Percentiles rank a stretch among this genome's conserved stretches.
phyloP scores from a whole-genome alignment of 306 rosid genomes.

The Arachis hypogaea region DNA sequence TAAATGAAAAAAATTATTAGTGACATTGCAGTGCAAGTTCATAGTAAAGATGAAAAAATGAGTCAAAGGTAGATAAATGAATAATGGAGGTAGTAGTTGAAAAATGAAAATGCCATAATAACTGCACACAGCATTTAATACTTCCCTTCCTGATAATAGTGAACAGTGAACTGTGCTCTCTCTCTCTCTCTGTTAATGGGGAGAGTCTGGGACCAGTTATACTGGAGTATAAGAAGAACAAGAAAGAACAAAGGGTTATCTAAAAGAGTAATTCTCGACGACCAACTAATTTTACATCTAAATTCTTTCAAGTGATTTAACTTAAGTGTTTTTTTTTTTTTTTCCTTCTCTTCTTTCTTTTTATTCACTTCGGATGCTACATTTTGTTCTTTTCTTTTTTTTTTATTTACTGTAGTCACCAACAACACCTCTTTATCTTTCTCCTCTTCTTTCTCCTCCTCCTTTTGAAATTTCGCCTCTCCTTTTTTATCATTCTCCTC shows the following conservation, averaged over 20 bases:
- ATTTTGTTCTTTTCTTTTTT: too few species aligned
- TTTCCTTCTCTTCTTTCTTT: too few species aligned
- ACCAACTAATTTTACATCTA: too few species aligned
- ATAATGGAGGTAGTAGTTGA: constrained; percentile 49
- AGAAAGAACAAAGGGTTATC: neutral
- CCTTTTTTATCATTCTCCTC: too few species aligned
- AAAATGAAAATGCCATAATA: constrained; percentile 36
- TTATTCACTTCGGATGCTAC: too few species aligned
- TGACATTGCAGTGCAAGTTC: constrained; percentile 1
- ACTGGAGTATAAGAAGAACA: neutral
- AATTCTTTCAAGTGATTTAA: too few species aligned
- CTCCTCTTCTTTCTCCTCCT: too few species aligned
- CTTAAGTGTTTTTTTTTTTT: too few species aligned
- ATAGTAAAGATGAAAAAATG: neutral
- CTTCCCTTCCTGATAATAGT: neutral
- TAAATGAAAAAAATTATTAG: neutral
- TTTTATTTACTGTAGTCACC: too few species aligned
- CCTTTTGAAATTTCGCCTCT: too few species aligned
- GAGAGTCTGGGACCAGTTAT: constrained; percentile 18
- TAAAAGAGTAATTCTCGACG: too few species aligned
- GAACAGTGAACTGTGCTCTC: neutral
- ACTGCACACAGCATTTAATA: constrained; percentile 26
- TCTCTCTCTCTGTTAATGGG: constrained; percentile 42
- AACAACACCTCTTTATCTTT: too few species aligned
- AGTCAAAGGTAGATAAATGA: constrained; percentile 3